Base-by-base conservation (phyloP, 345 rosid genomes). In the Melastoma malabathricum region DNA sequence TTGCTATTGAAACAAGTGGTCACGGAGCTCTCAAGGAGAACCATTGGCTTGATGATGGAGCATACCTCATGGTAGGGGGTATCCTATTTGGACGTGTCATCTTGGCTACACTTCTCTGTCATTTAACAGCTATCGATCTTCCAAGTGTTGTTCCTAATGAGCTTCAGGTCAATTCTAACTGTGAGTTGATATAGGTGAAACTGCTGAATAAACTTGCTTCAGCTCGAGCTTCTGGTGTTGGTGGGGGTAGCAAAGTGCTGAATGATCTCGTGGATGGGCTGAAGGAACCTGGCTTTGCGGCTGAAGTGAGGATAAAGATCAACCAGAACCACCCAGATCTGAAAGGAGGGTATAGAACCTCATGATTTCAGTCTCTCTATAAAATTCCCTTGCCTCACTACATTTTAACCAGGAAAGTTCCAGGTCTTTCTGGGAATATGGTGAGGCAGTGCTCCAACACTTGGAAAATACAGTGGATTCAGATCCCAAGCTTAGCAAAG, bases 1-100 rank as follows among this genome's bases (percentile, higher is more conserved):
- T 87, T 57, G 98, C 97, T 48, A 87, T 92, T 47, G 97, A 92
- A 78, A 92, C 95, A 61, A 87, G 98, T 65, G 97, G 95, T 19
- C 98, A 92, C 61, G 98, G 98, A 64, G 98, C 97, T 63, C 81
- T 92, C 44, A 87, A 81, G 74, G 95, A 87, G 69, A 87, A 92
- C 58, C 73, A 92, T 61, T 92, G 97, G 98, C 97, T 92, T n/a
- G 98, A 92, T 76, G 98, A 92, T 68, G 98, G 98, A n/a, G 90
- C 98, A 47, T 92, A 84, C 71, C 89, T 83, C 65, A 92, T 92
- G 98, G 97, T 87, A 63, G 43, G 82, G 44, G 82, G 55, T 67
- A 66, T 38, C 23, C 55, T 18, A 18, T 23, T 41, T 18, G 38
- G 38, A 31, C 10, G 10, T 31, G 38, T 31, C 38, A 31, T 31